Percentiles rank a stretch among this genome's conserved stretches.
Evolutionary conservation across 768 basidiomycete species (phyloP).

Genomic region (Mycena epipterygia): DNA sequence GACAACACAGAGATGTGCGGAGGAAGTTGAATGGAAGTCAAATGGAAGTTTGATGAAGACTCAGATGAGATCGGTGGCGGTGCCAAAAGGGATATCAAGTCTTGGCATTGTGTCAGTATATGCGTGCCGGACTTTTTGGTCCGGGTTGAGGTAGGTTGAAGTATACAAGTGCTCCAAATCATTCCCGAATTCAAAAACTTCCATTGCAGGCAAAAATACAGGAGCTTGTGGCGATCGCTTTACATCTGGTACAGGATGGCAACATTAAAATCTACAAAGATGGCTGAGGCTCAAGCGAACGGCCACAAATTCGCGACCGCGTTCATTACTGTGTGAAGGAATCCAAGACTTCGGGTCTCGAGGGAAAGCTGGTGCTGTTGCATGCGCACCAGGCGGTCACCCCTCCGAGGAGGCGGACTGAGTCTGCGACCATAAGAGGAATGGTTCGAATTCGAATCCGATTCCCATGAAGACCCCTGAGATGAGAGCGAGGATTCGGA

Average conservation of each 20-base stretch:
- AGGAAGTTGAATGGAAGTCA: no score
- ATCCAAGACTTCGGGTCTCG: not conserved
- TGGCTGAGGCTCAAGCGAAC: not conserved
- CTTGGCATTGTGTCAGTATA: not conserved
- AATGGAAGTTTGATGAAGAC: no score
- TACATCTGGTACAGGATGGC: not conserved
- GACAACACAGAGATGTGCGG: no score
- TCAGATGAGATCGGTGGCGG: not conserved
- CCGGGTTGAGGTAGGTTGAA: no score
- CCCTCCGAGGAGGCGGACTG: conserved; percentile 11
- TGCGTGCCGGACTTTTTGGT: no score
- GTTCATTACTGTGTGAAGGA: not conserved
- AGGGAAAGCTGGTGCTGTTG: not conserved
- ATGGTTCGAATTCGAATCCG: not conserved
- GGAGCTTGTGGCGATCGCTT: conserved; percentile 8
- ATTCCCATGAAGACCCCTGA: not conserved
- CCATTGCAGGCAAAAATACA: conserved; percentile 9
- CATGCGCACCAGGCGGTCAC: conserved; percentile 12
- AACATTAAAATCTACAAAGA: not conserved
- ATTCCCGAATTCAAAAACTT: conserved; percentile 8
- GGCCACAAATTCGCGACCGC: not conserved
- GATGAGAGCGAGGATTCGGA: not conserved
- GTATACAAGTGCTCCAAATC: not conserved
- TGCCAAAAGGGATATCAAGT: not conserved
- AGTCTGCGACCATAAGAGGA: not conserved